A percentile compares a stretch with the other conserved stretches of the same genome.
These are phyloP conservation scores for Knufia petricola DNA, from an alignment of 2,329 filamentous ascomycete genomes.

Conservation along the genomic window DNA sequence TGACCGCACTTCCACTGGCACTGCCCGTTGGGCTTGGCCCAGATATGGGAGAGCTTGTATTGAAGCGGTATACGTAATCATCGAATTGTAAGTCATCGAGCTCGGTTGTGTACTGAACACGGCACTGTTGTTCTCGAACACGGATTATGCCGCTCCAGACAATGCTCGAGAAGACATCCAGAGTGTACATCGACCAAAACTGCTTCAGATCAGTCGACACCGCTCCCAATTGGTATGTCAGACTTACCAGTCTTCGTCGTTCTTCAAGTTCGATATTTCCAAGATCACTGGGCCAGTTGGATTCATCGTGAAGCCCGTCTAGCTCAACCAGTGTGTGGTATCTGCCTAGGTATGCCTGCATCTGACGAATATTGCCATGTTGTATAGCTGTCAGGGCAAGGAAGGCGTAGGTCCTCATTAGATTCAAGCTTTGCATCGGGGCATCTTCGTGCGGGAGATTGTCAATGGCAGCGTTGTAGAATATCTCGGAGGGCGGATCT, in stretches of 20 bases:
- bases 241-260: constrained; percentile 37
- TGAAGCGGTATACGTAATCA: constrained; percentile 23
- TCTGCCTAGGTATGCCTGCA: constrained; percentile 43
- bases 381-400: constrained; percentile 45
- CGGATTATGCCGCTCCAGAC: constrained; percentile 43
- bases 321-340: constrained; percentile 43
- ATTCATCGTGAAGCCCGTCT: constrained; percentile 45
- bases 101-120: constrained; percentile 41
- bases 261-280: constrained; percentile 40
- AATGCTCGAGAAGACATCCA: constrained; percentile 46
- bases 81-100: constrained; percentile 39
- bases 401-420: constrained; percentile 39
- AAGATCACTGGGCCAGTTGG: constrained; percentile 41
- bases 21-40: constrained; percentile 14
- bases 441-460: constrained; percentile 32
- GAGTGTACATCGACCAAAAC: constrained; percentile 50
- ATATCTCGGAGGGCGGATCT: constrained; percentile 33
- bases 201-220: constrained; percentile 20
- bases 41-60: constrained; percentile 13
- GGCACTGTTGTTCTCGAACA: constrained; percentile 37
- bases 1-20: constrained; percentile 16
- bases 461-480: constrained; percentile 35
- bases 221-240: constrained; percentile 1
- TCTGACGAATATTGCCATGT: constrained; percentile 39
- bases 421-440: constrained; percentile 29